Percentiles rank a stretch among this genome's conserved stretches.
Conservation (phyloP, 257 asterid species). For the Nicotiana paniculata region DNA sequence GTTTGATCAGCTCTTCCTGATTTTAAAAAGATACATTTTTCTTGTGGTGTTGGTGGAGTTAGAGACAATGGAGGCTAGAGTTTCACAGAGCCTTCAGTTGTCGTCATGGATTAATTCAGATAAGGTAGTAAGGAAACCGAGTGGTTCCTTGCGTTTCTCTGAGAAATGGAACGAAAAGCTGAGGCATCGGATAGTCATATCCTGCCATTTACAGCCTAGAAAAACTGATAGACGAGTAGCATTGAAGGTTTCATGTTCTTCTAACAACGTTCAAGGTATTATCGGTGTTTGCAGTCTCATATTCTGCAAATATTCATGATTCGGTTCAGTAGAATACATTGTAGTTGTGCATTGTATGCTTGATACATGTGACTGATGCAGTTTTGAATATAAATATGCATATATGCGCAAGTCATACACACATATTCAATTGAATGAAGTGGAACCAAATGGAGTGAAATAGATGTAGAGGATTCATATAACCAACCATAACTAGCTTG, state of each 20-base stretch:
- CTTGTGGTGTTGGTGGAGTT: neutral
- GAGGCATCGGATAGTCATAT: slow-evolving; percentile 17
- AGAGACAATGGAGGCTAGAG: slow-evolving; percentile 48
- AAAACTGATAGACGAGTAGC: slow-evolving; percentile 21
- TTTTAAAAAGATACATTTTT: neutral
- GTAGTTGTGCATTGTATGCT: neutral
- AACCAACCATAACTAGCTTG: neutral
- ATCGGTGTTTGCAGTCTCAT: neutral
- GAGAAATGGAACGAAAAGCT: slow-evolving; percentile 22
- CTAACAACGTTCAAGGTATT: slow-evolving; percentile 60
- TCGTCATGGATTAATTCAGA: slow-evolving; percentile 31
- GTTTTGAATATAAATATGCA: neutral
- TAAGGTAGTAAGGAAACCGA: slow-evolving; percentile 29
- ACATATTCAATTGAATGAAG: neutral
- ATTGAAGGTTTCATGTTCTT: slow-evolving; percentile 50
- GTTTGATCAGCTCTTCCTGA: neutral
- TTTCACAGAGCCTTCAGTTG: slow-evolving; percentile 37
- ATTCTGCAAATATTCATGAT: neutral
- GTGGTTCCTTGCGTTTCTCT: slow-evolving; percentile 32
- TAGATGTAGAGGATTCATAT: neutral
- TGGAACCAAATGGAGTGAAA: neutral
- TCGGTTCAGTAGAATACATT: neutral
- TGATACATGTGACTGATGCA: neutral
- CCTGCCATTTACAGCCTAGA: slow-evolving; percentile 26
- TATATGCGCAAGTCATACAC: neutral